phyloP scores from a whole-genome alignment of 768 basidiomycete genomes.

The Boletus subcaerulescens region DNA sequence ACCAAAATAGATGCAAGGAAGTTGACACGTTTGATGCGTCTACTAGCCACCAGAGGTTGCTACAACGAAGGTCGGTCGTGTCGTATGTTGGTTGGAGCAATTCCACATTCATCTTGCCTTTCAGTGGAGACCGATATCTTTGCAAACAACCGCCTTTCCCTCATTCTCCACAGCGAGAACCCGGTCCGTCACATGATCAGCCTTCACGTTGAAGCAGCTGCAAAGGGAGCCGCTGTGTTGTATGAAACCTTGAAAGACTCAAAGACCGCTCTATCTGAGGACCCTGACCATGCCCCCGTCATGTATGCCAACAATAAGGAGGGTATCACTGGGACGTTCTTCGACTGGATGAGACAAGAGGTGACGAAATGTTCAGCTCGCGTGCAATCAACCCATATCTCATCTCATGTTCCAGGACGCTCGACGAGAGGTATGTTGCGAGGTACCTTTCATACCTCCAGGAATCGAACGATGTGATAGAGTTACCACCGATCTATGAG shows the following conservation, averaged over 20 bases:
- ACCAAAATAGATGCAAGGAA: conserved; percentile 24
- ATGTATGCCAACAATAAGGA: conserved; percentile 19
- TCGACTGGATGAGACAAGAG: conserved; percentile 23
- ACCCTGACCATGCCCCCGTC: conserved; percentile 21
- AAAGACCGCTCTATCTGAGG: conserved; percentile 13
- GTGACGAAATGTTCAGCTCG: conserved; percentile 7
- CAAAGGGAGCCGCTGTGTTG: conserved; percentile 18
- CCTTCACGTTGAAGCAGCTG: conserved; percentile 16
- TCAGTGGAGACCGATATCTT: conserved; percentile 32
- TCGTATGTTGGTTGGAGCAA: not conserved
- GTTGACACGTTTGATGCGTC: conserved; percentile 29
- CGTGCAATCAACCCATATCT: not conserved
- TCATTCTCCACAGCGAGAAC: conserved; percentile 24
- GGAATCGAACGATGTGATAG: conserved; percentile 3
- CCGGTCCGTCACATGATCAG: conserved; percentile 19
- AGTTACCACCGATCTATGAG: conserved; percentile 25
- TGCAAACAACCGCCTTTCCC: conserved; percentile 35
- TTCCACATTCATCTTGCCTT: not conserved
- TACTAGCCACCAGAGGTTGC: conserved; percentile 29
- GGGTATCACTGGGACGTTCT: conserved; percentile 21
- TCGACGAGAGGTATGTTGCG: conserved; percentile 17
- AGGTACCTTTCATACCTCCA: not conserved
- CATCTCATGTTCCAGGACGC: conserved; percentile 8
- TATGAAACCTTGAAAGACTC: conserved; percentile 30
- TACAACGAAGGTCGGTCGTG: conserved; percentile 31